A percentile compares a stretch with the other conserved stretches of the same genome.
phyloP scores from a whole-genome alignment of 2,329 filamentous ascomycete genomes.

The Aspergillus sp. region DNA sequence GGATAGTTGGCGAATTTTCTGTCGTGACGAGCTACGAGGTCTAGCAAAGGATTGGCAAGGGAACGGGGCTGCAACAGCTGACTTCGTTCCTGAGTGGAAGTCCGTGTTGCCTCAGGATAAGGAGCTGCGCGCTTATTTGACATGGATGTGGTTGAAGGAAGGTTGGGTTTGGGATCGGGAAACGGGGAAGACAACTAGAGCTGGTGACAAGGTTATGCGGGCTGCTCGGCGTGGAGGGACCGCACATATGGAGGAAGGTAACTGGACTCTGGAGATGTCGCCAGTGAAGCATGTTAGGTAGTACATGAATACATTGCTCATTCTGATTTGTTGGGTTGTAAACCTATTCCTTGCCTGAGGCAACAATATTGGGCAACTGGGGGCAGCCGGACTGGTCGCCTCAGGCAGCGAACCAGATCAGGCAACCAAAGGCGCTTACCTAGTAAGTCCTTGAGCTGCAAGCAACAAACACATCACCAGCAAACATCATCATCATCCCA shows the following conservation, averaged over 20 bases:
- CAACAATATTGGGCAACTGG: background rate
- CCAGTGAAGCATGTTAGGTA: slow-evolving; percentile 30
- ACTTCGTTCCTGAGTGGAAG: slow-evolving; percentile 89
- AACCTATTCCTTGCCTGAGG: slow-evolving; percentile 8
- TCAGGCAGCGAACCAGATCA: background rate
- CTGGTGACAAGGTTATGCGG: slow-evolving; percentile 44
- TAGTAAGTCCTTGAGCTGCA: background rate
- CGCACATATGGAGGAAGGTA: slow-evolving; percentile 47
- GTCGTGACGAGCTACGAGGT: slow-evolving; percentile 75
- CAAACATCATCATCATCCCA: slow-evolving; percentile 12
- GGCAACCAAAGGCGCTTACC: background rate
- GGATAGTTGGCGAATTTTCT: slow-evolving; percentile 94
- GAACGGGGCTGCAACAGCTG: slow-evolving; percentile 45
- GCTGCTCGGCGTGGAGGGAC: slow-evolving; percentile 46
- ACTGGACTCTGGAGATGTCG: slow-evolving; percentile 43
- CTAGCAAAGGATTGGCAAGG: slow-evolving; percentile 70
- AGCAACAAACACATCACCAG: slow-evolving; percentile 2
- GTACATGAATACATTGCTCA: too few relatives aligned
- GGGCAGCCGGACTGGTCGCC: background rate
- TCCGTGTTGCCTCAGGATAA: slow-evolving; percentile 82
- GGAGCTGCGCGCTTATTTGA: slow-evolving; percentile 81
- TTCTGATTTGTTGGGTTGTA: background rate
- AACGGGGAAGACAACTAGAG: slow-evolving; percentile 60
- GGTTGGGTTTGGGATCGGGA: slow-evolving; percentile 79
- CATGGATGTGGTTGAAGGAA: slow-evolving; percentile 91